Evolutionary conservation across 306 rosid species (phyloP).

Genomic region (Acmispon strigosus): DNA sequence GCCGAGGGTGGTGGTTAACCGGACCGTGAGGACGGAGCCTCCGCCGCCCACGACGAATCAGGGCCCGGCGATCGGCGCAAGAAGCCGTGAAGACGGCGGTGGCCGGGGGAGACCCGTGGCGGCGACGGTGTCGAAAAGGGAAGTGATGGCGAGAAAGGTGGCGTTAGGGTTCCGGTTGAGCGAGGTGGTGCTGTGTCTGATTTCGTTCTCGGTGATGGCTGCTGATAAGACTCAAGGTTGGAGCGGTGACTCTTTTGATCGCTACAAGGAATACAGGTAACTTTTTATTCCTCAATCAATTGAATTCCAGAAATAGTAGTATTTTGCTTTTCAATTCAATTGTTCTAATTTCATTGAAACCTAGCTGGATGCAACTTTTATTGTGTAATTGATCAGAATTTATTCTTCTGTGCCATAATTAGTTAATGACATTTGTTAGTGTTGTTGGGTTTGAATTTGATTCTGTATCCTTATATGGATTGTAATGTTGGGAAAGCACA

Average conservation of each 20-base stretch:
- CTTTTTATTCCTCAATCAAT: background rate
- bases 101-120: background rate
- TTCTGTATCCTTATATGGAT: background rate
- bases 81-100: background rate
- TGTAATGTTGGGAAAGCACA: background rate
- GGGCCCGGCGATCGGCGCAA: conserved; percentile 19
- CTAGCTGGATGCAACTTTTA: background rate
- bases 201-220: conserved; percentile 97
- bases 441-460: too few species aligned
- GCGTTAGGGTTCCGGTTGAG: conserved; percentile 80
- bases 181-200: conserved; percentile 68
- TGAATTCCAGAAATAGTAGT: background rate
- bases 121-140: conserved; percentile 27
- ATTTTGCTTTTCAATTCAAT: background rate
- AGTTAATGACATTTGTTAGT: background rate
- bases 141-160: conserved; percentile 41
- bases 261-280: conserved; percentile 95
- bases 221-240: conserved; percentile 96
- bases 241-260: conserved; percentile 97
- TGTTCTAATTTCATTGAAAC: conserved; percentile 13
- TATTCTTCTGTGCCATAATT: background rate
- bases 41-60: conserved; percentile 36
- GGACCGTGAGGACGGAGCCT: conserved; percentile 39
- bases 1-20: conserved; percentile 25
- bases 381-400: background rate